These are phyloP conservation scores for Trifolium fragiferum DNA, from an alignment of 306 rosid genomes.

Conservation along the genomic window DNA sequence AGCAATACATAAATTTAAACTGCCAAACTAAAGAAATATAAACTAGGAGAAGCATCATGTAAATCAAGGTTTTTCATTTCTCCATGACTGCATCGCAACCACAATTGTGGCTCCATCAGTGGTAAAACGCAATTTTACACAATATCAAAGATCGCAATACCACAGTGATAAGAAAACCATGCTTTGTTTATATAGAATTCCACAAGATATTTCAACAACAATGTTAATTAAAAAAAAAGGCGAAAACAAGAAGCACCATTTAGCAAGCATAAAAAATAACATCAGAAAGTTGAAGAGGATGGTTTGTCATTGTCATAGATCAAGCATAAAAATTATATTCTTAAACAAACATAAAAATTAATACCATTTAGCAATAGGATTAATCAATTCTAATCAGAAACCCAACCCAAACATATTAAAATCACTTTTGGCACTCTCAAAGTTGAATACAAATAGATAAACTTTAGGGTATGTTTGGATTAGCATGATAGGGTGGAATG, in stretches of 20 bases:
- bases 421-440: not conserved
- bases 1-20: not conserved
- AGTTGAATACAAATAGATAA: not conserved
- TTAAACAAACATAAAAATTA: not conserved
- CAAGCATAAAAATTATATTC: not conserved
- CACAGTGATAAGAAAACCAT: not conserved
- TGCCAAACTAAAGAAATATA: slow-evolving; percentile 10
- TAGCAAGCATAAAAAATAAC: too few relatives aligned
- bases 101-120: not conserved
- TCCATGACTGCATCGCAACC: not conserved
- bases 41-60: not conserved
- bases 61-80: not conserved
- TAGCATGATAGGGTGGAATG: too few relatives aligned
- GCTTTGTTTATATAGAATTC: not conserved
- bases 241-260: not conserved
- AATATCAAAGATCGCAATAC: not conserved
- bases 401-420: not conserved
- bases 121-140: not conserved
- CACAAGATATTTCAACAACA: not conserved
- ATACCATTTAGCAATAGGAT: not conserved
- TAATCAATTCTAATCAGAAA: not conserved
- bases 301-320: not conserved
- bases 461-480: too few relatives aligned
- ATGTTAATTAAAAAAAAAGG: not conserved
- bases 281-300: not conserved